Base-by-base conservation (phyloP, 257 asterid species). In the Parsonsia alboflavescens region DNA sequence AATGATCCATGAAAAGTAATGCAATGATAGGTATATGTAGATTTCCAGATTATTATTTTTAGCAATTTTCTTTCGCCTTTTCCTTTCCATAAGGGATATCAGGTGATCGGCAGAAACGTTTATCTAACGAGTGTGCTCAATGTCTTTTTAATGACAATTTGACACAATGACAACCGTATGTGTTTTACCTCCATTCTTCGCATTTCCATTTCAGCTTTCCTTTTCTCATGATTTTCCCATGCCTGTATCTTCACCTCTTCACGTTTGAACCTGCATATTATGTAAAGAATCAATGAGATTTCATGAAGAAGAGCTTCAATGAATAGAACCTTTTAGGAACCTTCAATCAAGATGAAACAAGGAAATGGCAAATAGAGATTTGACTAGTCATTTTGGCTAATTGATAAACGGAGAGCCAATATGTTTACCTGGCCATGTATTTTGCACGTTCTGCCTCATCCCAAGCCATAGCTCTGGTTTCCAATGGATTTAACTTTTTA, bases 361-460 rank as follows among this genome's bases (percentile, higher is more conserved):
- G 57, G 41, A 68, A 26, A 46, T 46, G 24, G 21, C 24, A 68
- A 0, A 16, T 44, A 11, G 39, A 22, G 42, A 5, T n/a, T 4
- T 48, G 58, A 68, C 26, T 21, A 67, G 50, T 16, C 22, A 16
- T 1, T 24, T 68, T 11, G n/a, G 73, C 21, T 24, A 11, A 11
- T 48, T 62, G 21, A 62, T 17, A 7, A 58, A 48, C 12, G n/a
- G 30, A 13, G 2, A 57, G 50, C 7, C 15, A 68, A 28, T 10
- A 28, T 64, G 30, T 80, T n/a, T 76, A 93, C 98, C 98, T 89
- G 0, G 98, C 97, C 89, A 84, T 87, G 80, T 91, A 91, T 70
- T 93, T 93, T 22, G 98, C 97, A 24, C 92, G 93, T 77, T 93
- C 92, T 0, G 97, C 98, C 78, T 93, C 97, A 68, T 93, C 98